phyloP scores from a whole-genome alignment of 768 basidiomycete species.

The Mycena venus region DNA sequence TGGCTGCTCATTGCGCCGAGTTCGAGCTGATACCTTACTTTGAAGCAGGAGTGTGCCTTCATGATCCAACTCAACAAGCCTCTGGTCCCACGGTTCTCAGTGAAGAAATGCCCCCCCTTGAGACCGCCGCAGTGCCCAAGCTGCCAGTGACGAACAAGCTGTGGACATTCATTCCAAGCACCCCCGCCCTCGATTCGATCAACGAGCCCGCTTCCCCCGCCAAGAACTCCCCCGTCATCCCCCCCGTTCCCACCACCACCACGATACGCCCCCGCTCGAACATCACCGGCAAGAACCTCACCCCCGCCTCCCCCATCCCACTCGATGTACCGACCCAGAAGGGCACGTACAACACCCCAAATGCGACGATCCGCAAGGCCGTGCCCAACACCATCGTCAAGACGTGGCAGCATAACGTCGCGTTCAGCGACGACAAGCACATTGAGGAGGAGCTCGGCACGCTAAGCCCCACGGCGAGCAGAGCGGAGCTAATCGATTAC shows the following conservation, averaged over 20 bases:
- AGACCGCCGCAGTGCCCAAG: constrained; percentile 3
- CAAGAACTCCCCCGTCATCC: constrained; percentile 13
- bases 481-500: constrained; percentile 68
- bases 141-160: constrained; percentile 3
- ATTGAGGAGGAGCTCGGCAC: constrained; percentile 40
- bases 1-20: too few relatives aligned
- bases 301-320: constrained; percentile 63
- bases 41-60: too few relatives aligned
- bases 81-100: too few relatives aligned
- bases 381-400: constrained; percentile 66
- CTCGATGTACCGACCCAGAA: constrained; percentile 69
- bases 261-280: not conserved
- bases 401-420: constrained; percentile 52
- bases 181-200: constrained; percentile 21
- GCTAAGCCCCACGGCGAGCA: constrained; percentile 45
- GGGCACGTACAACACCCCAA: constrained; percentile 66
- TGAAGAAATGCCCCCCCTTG: too few relatives aligned
- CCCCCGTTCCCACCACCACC: not conserved
- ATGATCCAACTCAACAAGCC: too few relatives aligned
- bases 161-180: constrained; percentile 24
- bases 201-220: constrained; percentile 5
- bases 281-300: constrained; percentile 61
- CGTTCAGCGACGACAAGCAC: constrained; percentile 51
- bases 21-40: too few relatives aligned
- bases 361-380: constrained; percentile 68